Conservation (phyloP, 441 rosid genomes). For the Erodium moschatum region DNA sequence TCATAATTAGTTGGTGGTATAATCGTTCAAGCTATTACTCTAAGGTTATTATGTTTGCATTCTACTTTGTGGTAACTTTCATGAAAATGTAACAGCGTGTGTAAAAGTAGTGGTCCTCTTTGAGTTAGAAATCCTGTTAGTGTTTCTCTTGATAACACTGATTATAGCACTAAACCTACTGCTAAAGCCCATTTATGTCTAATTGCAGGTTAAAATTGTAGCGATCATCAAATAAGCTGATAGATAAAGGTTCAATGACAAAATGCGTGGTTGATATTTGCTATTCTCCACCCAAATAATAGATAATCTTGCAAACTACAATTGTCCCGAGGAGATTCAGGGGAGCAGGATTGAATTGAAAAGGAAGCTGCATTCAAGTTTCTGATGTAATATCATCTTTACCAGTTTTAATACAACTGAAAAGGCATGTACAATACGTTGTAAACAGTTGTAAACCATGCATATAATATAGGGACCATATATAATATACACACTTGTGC, state of each 20-base stretch:
- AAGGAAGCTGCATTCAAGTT: background rate
- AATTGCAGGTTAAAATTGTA: background rate
- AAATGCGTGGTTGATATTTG: constrained; percentile 4
- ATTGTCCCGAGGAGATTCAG: background rate
- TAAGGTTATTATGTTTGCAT: too few species aligned
- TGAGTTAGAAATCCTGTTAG: background rate
- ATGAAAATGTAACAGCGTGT: background rate
- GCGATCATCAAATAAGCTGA: background rate
- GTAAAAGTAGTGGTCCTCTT: background rate
- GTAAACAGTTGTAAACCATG: background rate
- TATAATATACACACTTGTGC: too few species aligned
- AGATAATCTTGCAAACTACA: background rate
- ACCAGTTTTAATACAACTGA: background rate
- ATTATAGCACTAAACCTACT: background rate
- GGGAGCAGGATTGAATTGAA: background rate
- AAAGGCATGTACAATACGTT: background rate
- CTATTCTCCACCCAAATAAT: background rate
- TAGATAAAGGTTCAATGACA: background rate
- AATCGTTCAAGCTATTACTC: too few species aligned
- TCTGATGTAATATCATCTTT: background rate
- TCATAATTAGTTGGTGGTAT: too few species aligned
- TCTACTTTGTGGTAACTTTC: too few species aligned
- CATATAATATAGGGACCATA: too few species aligned
- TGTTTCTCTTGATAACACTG: background rate
- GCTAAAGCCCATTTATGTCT: background rate